Base-by-base conservation (phyloP, 306 rosid genomes). In the Phaseolus lunatus region DNA sequence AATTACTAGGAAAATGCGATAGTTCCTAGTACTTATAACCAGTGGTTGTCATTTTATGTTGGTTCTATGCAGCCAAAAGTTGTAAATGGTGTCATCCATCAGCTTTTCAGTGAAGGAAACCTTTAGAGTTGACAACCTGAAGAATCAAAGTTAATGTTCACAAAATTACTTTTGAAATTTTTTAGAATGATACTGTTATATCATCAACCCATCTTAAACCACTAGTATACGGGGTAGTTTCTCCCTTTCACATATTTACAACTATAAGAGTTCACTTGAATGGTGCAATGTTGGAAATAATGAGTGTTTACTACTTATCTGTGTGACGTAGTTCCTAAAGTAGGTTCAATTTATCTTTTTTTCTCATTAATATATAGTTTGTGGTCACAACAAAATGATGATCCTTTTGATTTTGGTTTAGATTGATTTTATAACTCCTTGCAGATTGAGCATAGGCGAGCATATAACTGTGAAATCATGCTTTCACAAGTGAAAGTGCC, bases 401-500 rank as follows among this genome's bases (percentile, higher is more conserved):
- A 27, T 70, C 71, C 35, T 61, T 59, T 18, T 69, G 62, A 10
- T 78, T 56, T 50, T 76, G 69, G 77, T 71, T 52, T 63, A 37
- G 47, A 63, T 77, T 73, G 27, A 53, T 43, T 47, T 69, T 67
- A 75, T 41, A 31, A 62, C 61, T 45, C 78, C 65, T 69, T 87
- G 87, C 88, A 94, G 98, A 71, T 92, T 82, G 97, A 94, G 45
- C 97, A 89, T 81, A 85, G 98, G 80, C 87, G 97, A 57, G 98
- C 98, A 48, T 90, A 90, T 81, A 92, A 94, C 79, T 90, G 97
- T 79, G 98, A 92, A 85, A 94, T 94, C 74, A 94, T 94, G 96
- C 98, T 94, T 89, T 94, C 98, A 77, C 84, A 88, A 85, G 98
- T 94, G 79, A 94, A 94, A 79, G 95, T 89, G 54, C 97, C 98